These are phyloP conservation scores for Ophiostoma piceae DNA, from an alignment of 2,329 filamentous ascomycete genomes.

Conservation along the genomic window DNA sequence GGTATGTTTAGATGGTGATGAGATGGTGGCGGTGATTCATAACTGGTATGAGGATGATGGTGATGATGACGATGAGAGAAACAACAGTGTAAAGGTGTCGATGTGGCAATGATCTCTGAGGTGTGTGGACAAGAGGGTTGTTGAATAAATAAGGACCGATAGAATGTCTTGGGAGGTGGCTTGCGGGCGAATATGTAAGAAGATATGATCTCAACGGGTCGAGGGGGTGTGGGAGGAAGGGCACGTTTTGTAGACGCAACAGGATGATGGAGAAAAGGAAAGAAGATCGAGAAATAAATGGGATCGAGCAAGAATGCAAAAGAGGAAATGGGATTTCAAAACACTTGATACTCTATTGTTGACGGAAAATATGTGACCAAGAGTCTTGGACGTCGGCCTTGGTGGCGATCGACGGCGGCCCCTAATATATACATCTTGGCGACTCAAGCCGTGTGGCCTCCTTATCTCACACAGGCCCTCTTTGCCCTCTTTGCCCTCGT, in stretches of 20 bases:
- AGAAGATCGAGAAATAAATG: conserved; percentile 4
- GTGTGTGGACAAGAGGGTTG: not conserved
- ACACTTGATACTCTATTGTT: not conserved
- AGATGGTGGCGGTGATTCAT: not conserved
- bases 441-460: conserved; percentile 1
- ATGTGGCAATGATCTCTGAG: not conserved
- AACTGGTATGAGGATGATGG: not conserved
- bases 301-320: conserved; percentile 1
- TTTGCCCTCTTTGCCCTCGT: not conserved
- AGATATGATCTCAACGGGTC: not conserved
- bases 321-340: conserved; percentile 7
- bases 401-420: conserved; percentile 15
- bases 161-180: not conserved
- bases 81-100: not conserved
- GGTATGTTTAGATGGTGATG: not conserved
- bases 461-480: conserved; percentile 2
- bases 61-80: not conserved
- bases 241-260: conserved; percentile 1
- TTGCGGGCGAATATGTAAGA: not conserved
- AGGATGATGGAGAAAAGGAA: not conserved
- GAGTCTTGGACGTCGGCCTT: conserved; percentile 10
- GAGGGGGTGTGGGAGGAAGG: not conserved
- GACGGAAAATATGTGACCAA: conserved; percentile 13
- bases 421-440: conserved; percentile 14
- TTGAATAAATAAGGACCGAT: not conserved